phyloP scores from a whole-genome alignment of 768 basidiomycete species.

The Kwoniella heveanensis region DNA sequence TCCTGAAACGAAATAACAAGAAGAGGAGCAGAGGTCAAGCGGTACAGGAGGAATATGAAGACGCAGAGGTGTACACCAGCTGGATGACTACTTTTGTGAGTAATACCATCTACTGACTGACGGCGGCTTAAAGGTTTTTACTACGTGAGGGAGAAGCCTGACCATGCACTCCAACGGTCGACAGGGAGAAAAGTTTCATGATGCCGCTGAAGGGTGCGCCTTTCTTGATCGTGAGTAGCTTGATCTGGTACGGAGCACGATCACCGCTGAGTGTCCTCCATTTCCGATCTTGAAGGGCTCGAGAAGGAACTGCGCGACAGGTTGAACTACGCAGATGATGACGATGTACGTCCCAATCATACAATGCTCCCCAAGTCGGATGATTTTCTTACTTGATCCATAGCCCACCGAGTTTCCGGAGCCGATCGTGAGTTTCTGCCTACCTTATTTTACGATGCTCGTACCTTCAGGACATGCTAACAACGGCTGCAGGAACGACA shows the following conservation, averaged over 20 bases:
- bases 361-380: not conserved
- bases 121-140: too few species aligned
- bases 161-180: too few species aligned
- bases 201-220: slow-evolving; percentile 34
- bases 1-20: slow-evolving; percentile 20
- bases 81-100: slow-evolving; percentile 41
- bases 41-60: slow-evolving; percentile 10
- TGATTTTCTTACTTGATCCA: too few species aligned
- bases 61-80: slow-evolving; percentile 23
- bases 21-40: slow-evolving; percentile 27
- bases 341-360: slow-evolving; percentile 19
- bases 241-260: too few species aligned
- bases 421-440: slow-evolving; percentile 30
- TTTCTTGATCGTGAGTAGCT: slow-evolving; percentile 38
- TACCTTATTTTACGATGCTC: not conserved
- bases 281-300: slow-evolving; percentile 23
- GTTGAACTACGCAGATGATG: slow-evolving; percentile 30
- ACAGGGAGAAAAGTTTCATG: slow-evolving; percentile 24
- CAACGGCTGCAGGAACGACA: slow-evolving; percentile 36
- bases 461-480: too few species aligned
- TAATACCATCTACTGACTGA: not conserved
- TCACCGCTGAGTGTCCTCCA: too few species aligned
- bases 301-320: slow-evolving; percentile 36
- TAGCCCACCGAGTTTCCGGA: slow-evolving; percentile 38
- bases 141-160: too few species aligned